phyloP scores from a whole-genome alignment of 148 eudicot species.

The Pouteria glomerata region DNA sequence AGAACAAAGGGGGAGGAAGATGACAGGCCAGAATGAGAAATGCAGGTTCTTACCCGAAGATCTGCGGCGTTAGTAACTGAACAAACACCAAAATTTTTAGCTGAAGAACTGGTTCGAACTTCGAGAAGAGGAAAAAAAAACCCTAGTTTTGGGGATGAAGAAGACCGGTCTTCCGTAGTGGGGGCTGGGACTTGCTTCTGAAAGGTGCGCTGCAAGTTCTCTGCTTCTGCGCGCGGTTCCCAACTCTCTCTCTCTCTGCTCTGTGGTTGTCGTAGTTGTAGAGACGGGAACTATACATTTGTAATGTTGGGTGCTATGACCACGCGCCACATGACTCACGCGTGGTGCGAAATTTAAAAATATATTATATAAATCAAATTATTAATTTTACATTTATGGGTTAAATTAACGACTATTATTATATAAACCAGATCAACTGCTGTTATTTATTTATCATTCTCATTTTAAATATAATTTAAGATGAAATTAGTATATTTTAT shows the following conservation, averaged over 20 bases:
- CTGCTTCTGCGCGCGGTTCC: conserved; percentile 9
- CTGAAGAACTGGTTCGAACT: background rate
- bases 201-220: background rate
- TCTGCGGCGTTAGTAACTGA: background rate
- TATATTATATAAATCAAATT: no score
- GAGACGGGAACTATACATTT: background rate
- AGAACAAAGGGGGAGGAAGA: background rate
- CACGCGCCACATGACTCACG: background rate
- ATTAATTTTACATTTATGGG: no score
- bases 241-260: conserved; percentile 3
- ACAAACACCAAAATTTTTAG: background rate
- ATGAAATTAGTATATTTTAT: no score
- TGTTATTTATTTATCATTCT: no score
- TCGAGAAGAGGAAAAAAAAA: background rate
- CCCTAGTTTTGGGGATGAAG: conserved; percentile 10
- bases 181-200: background rate
- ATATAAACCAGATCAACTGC: no score
- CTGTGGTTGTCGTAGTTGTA: background rate
- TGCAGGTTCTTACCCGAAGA: background rate
- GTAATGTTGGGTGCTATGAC: background rate
- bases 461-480: no score
- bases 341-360: background rate
- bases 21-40: background rate
- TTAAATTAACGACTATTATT: no score
- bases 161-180: background rate